Evolutionary conservation across 2,329 filamentous ascomycete species (phyloP), one percentile per base, ranked within the genome.

Genomic region (Hypoxylon sp.): DNA sequence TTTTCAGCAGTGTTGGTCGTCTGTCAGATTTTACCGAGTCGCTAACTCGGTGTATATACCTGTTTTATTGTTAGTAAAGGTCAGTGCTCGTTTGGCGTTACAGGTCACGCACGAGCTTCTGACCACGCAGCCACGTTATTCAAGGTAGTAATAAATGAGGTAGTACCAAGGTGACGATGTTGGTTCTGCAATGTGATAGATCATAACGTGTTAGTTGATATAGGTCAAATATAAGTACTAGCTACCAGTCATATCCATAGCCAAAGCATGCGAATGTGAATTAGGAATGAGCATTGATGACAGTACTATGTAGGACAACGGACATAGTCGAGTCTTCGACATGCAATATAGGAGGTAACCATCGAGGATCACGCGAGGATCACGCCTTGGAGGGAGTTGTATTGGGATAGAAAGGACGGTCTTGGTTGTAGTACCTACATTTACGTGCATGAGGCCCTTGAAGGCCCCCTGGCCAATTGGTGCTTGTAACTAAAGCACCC

Each of bases 11-110:
- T 53, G 56, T 66, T 57, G 56, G 56, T 54, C 48, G 50, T 39
- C 47, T 50, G 49, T 41, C 49, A 50, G 51, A 49, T 54, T 57
- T 37, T 50, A 53, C 19, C 3, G 24, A 34, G 46, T 54, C 51
- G 48, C 55, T 56, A 55, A 54, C 56, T 64, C 57, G 62, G 54
- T 20, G 44, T 11, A 65, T 54, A 28, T 57, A 37, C 20, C 52
- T 57, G 49, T 62, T 65, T 60, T 64, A 60, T 52, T 63, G 65
- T 65, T 67, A 48, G 58, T 54, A 52, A 58, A 41, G 50, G 30
- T 55, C 44, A 59, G 51, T 28, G 53, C 60, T 46, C 32, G 20
- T 41, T 17, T 13, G 57, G 58, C 55, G 46, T 58, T 56, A 58
- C 56, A 39, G 26, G 64, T 56, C 50, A 34, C 48, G 30, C 64